These are phyloP conservation scores for Babesia bovis DNA, from an alignment of 169 alveolate genomes.

Conservation along the genomic window DNA sequence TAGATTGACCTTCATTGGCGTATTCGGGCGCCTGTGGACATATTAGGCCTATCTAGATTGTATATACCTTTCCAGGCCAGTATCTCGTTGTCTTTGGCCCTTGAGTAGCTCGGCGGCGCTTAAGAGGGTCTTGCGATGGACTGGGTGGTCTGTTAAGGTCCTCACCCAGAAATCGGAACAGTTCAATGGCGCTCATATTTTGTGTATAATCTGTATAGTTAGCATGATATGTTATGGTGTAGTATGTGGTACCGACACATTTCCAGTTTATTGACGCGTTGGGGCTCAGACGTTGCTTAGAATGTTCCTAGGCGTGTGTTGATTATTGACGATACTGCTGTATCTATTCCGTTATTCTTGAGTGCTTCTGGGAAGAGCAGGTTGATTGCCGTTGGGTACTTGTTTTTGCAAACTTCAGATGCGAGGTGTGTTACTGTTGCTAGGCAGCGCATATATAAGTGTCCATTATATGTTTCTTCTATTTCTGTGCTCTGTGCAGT, in stretches of 20 bases:
- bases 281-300: too few relatives aligned
- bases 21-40: slow-evolving; percentile 38
- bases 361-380: slow-evolving; percentile 50
- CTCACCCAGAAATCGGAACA: slow-evolving; percentile 59
- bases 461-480: slow-evolving; percentile 7
- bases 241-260: neutral
- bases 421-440: slow-evolving; percentile 59
- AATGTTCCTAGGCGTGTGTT: slow-evolving; percentile 37
- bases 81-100: slow-evolving; percentile 34
- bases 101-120: slow-evolving; percentile 44
- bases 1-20: slow-evolving; percentile 14
- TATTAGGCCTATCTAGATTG: neutral
- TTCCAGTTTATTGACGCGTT: too few relatives aligned
- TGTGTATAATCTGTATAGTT: neutral
- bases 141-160: slow-evolving; percentile 56
- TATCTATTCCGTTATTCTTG: slow-evolving; percentile 28
- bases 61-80: slow-evolving; percentile 70
- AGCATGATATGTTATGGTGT: neutral
- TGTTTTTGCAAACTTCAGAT: slow-evolving; percentile 18
- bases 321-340: slow-evolving; percentile 28
- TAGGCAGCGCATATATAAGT: slow-evolving; percentile 53
- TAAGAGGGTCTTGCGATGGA: slow-evolving; percentile 46
- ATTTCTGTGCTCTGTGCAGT: neutral
- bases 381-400: slow-evolving; percentile 39
- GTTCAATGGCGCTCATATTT: slow-evolving; percentile 58